A percentile compares a stretch with the other conserved stretches of the same genome.
Conservation (phyloP, 257 asterid genomes). For the Solanum gandarillasii region DNA sequence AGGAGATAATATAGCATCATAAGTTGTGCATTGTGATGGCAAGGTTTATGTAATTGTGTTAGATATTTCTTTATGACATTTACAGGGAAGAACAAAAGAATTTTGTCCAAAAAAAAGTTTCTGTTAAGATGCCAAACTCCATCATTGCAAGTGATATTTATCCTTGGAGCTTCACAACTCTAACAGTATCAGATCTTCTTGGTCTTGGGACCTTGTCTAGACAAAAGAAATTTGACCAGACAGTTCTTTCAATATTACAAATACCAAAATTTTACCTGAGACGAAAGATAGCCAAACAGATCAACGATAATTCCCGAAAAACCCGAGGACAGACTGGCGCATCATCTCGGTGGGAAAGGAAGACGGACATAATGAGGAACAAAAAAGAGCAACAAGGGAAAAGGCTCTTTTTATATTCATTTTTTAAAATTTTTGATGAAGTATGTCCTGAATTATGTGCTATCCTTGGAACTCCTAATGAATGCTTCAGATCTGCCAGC, state of each 20-base stretch:
- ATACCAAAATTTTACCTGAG: background rate
- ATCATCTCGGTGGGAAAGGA: background rate
- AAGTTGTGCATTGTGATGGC: background rate
- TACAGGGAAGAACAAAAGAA: background rate
- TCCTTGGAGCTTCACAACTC: background rate
- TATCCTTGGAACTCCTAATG: background rate
- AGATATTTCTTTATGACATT: background rate
- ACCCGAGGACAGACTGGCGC: background rate
- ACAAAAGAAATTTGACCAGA: background rate
- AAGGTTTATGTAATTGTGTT: background rate
- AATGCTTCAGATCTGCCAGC: background rate
- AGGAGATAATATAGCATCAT: conserved; percentile 2
- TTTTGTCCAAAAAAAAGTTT: background rate
- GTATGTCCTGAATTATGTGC: background rate
- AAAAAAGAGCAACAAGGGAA: background rate
- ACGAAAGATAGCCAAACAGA: background rate
- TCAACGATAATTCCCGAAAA: background rate
- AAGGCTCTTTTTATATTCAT: background rate
- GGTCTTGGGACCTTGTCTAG: background rate
- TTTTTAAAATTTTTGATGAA: rapidly evolving
- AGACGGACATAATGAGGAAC: background rate
- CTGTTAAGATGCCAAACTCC: background rate
- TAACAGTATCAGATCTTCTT: background rate
- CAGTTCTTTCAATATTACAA: background rate
- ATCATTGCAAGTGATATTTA: background rate